These are phyloP conservation scores for Sugiyamaella floridensis DNA, from an alignment of 805 yeast species.

Conservation along the genomic window DNA sequence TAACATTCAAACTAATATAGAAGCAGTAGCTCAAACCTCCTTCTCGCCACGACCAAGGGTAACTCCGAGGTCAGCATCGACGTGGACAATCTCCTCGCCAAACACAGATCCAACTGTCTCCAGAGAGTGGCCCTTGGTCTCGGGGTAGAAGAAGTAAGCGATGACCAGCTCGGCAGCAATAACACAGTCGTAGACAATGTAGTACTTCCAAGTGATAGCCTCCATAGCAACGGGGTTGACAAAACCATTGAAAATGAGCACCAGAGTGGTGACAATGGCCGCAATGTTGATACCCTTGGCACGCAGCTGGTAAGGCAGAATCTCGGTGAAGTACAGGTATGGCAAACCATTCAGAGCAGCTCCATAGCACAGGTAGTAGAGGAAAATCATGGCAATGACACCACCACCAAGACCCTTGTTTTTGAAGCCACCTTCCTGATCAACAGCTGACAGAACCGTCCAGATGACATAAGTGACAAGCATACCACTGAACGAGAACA, in stretches of 20 bases:
- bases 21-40: background rate
- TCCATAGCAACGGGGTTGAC: constrained; percentile 38
- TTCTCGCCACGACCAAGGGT: background rate
- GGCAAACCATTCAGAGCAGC: constrained; percentile 29
- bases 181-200: constrained; percentile 30
- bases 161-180: constrained; percentile 27
- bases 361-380: constrained; percentile 19
- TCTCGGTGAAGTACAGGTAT: constrained; percentile 33
- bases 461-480: constrained; percentile 27
- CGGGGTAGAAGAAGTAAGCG: constrained; percentile 34
- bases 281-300: constrained; percentile 12
- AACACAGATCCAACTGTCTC: constrained; percentile 21
- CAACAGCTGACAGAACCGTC: constrained; percentile 42
- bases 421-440: constrained; percentile 37
- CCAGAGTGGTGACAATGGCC: constrained; percentile 50
- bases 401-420: constrained; percentile 40
- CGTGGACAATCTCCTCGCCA: background rate
- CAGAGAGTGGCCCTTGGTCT: constrained; percentile 37
- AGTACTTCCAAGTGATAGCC: constrained; percentile 39
- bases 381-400: constrained; percentile 46
- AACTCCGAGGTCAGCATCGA: background rate
- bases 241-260: constrained; percentile 60
- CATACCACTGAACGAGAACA: constrained; percentile 11
- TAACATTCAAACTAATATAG: background rate
- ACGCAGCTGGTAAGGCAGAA: constrained; percentile 14